Conservation (phyloP, 2,329 filamentous ascomycete genomes). For the Proliferodiscus dingleyae region DNA sequence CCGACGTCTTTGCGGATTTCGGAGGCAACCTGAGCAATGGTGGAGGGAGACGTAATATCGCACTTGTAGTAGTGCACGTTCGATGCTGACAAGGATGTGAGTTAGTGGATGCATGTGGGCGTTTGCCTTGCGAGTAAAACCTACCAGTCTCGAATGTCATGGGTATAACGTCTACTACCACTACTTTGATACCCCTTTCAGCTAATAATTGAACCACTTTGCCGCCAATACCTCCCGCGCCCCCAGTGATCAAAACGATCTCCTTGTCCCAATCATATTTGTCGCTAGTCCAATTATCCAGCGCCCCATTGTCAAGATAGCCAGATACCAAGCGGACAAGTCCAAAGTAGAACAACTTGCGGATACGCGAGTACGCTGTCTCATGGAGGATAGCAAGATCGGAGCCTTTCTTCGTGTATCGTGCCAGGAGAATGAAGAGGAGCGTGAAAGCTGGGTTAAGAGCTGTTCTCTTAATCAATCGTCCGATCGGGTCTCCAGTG, state of each 20-base stretch:
- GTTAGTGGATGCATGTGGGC: neutral
- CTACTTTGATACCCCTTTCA: slow-evolving; percentile 60
- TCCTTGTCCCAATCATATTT: slow-evolving; percentile 63
- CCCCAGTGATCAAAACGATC: slow-evolving; percentile 70
- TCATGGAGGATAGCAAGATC: slow-evolving; percentile 50
- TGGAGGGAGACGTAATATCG: slow-evolving; percentile 58
- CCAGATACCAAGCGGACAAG: slow-evolving; percentile 43
- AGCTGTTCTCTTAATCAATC: slow-evolving; percentile 53
- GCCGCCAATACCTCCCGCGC: slow-evolving; percentile 68
- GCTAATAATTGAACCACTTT: slow-evolving; percentile 61
- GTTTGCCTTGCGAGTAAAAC: slow-evolving; percentile 19
- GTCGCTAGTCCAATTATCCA: slow-evolving; percentile 48
- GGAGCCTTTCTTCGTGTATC: slow-evolving; percentile 58
- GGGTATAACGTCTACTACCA: slow-evolving; percentile 65
- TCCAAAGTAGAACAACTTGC: slow-evolving; percentile 48
- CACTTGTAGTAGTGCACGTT: slow-evolving; percentile 65
- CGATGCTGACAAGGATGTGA: slow-evolving; percentile 15
- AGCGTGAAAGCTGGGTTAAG: slow-evolving; percentile 62
- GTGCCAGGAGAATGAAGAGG: slow-evolving; percentile 56
- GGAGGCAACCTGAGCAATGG: slow-evolving; percentile 47
- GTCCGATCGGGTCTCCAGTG: slow-evolving; percentile 54
- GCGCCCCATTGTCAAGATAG: slow-evolving; percentile 45
- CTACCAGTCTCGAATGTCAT: slow-evolving; percentile 49
- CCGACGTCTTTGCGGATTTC: slow-evolving; percentile 53
- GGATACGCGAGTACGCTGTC: slow-evolving; percentile 46